Percentiles rank a stretch among this genome's conserved stretches.
phyloP scores from a whole-genome alignment of 176 grass and related monocot genomes.

The Carex scoparia region DNA sequence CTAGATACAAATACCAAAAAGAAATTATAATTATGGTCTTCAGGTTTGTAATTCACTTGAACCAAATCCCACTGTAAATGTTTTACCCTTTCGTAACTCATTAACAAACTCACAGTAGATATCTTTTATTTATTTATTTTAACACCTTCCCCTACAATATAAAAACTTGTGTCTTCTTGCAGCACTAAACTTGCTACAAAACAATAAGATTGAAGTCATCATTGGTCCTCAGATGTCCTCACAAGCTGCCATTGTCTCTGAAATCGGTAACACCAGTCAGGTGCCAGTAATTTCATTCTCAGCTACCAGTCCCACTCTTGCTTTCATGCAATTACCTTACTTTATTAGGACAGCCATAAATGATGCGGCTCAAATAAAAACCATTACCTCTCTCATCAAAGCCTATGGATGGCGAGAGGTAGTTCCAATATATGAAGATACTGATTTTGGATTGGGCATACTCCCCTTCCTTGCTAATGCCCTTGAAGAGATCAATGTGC shows the following conservation, averaged over 20 bases:
- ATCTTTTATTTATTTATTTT: no score
- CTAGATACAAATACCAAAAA: no score
- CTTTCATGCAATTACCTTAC: conserved; percentile 15
- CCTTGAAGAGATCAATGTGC: no score
- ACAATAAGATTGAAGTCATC: conserved; percentile 24
- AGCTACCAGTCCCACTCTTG: conserved; percentile 12
- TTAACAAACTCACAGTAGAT: not conserved
- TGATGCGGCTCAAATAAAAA: no score
- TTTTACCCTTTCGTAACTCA: not conserved
- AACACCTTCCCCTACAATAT: no score
- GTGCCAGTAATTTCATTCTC: conserved; percentile 44
- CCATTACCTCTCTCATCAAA: conserved; percentile 34
- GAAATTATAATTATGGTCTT: no score
- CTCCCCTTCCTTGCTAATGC: conserved; percentile 23
- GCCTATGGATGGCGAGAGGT: conserved; percentile 28
- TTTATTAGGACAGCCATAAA: conserved; percentile 21
- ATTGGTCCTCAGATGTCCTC: conserved; percentile 38
- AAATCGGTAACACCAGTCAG: conserved; percentile 26
- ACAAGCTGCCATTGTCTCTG: conserved; percentile 20
- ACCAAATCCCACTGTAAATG: no score
- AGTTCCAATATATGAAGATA: conserved; percentile 30
- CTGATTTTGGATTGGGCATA: conserved; percentile 25
- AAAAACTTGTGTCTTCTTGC: not conserved
- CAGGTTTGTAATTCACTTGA: no score
- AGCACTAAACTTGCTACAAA: conserved; percentile 35